phyloP scores from a whole-genome alignment of 2,329 filamentous ascomycete genomes.

The Ophiostoma fasciatum region DNA sequence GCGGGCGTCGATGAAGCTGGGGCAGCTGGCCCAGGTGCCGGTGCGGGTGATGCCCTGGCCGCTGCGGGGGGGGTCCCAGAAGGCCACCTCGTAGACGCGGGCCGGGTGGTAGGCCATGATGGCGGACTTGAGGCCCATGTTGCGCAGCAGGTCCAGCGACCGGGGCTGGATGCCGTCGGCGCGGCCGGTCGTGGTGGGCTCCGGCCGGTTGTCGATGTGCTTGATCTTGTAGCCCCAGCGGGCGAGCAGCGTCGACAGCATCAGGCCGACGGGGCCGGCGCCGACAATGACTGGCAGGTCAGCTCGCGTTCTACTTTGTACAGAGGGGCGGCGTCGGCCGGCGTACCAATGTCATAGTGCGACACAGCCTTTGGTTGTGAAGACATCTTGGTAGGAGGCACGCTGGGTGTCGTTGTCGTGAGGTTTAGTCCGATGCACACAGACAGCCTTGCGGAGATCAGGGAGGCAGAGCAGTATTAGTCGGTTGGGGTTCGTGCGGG shows the following conservation, averaged over 20 bases:
- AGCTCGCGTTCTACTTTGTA: no score
- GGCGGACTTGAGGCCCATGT: conserved; percentile 75
- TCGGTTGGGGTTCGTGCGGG: no score
- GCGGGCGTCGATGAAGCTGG: conserved; percentile 61
- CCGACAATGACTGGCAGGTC: conserved; percentile 59
- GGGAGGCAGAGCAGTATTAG: no score
- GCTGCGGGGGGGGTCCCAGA: conserved; percentile 50
- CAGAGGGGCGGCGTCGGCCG: no score
- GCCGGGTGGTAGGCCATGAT: conserved; percentile 83
- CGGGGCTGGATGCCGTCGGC: conserved; percentile 88
- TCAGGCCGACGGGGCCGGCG: conserved; percentile 75
- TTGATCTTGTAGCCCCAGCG: conserved; percentile 93
- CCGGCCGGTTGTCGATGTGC: conserved; percentile 80
- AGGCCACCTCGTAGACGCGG: conserved; percentile 65
- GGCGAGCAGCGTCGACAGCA: conserved; percentile 75
- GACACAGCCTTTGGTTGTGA: not conserved
- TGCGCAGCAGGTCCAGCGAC: conserved; percentile 71
- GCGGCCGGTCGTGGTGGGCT: conserved; percentile 71
- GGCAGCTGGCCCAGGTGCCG: conserved; percentile 74
- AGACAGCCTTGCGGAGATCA: no score
- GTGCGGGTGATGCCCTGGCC: conserved; percentile 47
- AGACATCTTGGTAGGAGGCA: no score
- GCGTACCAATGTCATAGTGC: conserved; percentile 10
- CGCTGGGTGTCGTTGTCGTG: no score
- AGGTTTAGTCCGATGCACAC: no score